phyloP scores from a whole-genome alignment of 352 stramenopile species.

The Blastocystis sp. region DNA sequence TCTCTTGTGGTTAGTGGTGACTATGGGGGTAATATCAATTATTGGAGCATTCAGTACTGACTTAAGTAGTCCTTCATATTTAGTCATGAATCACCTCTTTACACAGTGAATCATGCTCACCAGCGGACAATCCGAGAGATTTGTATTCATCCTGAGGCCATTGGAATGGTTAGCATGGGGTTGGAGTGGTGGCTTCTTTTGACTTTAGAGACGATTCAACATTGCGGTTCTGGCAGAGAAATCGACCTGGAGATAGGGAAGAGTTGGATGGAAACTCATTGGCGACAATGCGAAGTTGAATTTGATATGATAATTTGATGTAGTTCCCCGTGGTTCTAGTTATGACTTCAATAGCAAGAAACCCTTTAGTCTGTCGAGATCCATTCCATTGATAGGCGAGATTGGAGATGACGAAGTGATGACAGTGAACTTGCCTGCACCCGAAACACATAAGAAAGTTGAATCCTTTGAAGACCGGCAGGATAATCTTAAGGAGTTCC shows the following conservation, averaged over 20 bases:
- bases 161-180: slow-evolving; percentile 41
- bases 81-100: slow-evolving; percentile 39
- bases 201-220: slow-evolving; percentile 14
- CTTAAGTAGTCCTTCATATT: background rate
- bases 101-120: slow-evolving; percentile 27
- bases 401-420: background rate
- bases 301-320: background rate
- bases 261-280: slow-evolving; percentile 2
- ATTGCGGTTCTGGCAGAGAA: slow-evolving; percentile 51
- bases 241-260: slow-evolving; percentile 61
- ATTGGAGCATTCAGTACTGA: slow-evolving; percentile 17
- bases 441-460: background rate
- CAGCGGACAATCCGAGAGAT: background rate
- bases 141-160: background rate
- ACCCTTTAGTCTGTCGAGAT: background rate
- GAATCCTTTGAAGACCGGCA: background rate
- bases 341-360: slow-evolving; percentile 5
- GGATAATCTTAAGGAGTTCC: slow-evolving; percentile 6
- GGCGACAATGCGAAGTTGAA: slow-evolving; percentile 32
- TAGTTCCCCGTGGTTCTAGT: slow-evolving; percentile 21
- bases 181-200: background rate
- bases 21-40: slow-evolving; percentile 37
- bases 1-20: slow-evolving; percentile 2
- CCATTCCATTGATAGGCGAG: slow-evolving; percentile 14
- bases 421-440: background rate